Base-by-base conservation (phyloP, 441 rosid species). In the Geranium incanum region DNA sequence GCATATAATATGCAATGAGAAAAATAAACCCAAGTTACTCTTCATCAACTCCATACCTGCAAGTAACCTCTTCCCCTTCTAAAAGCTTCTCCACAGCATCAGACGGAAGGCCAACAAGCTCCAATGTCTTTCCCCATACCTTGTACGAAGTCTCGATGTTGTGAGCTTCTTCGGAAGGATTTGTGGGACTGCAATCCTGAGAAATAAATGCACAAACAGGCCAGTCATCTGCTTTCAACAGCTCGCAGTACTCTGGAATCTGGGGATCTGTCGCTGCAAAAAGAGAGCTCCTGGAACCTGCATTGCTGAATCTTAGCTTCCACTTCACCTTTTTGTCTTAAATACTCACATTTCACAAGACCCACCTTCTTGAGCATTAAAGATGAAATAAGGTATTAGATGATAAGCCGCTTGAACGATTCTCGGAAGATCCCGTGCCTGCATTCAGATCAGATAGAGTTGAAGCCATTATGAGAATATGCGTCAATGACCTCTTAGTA, bases 211-310 rank as follows among this genome's bases (percentile, higher is more conserved):
- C 90, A 75, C 97, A 90, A 66, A 86, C 97, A 60, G 97, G 97
- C 95, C 92, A 88, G 16, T 90, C 95, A 71, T 92, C 97, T 4
- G 87, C 78, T 84, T 88, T 90, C 69, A 92, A 78, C 68, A 84
- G 75, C 70, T 91, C 97, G 71, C 97, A 90, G 73, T 90, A 92
- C 75, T 91, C 99, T 15, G 92, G 85, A 76, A 94, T 76, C 86
- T 90, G 97, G 80, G 97, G 97, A 84, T 92, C 97, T 2, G 97
- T 92, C 23, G 99, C 97, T 21, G 97, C 76, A 82, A 94, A 92
- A 18, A 94, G 94, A 12, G 96, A 66, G 75, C 99, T 94, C 79
- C 99, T 82, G 38, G 94, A 85, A 76, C 99, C 94, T 87, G 78
- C 52, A 60, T 8, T 39, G 52, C 52, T 65, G 67, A 66, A 57